Base-by-base conservation (phyloP, 768 basidiomycete genomes). In the Austroboletus festivus region DNA sequence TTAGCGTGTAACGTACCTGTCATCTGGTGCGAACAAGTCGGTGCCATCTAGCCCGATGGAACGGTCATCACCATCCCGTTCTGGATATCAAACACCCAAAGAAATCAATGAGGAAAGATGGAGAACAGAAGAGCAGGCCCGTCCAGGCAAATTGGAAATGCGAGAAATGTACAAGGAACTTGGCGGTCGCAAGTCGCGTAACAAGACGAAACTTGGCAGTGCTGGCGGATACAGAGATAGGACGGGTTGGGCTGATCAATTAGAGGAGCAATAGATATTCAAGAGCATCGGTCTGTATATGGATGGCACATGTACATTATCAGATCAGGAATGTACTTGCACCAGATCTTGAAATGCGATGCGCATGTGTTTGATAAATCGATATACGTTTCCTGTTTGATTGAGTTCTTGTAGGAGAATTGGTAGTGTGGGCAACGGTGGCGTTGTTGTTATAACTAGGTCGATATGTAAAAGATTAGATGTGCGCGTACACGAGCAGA, bases 101-200 rank as follows among this genome's bases (percentile, higher is more conserved):
- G 89, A 92, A 61, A 53, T 84, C 20, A 83, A 82, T 30, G 90
- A 93, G 58, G 90, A 90, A 60, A 78, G 76, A 53, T 92, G 90
- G 48, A 63, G 64, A 30, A 78, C 81, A 52, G 78, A 78, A 5
- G 80, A 83, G 10, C 71, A 73, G 18, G 73, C 69, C 18, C 58
- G 65, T 38, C 90, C 88, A 23, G 80, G 80, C 41, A 95, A 94
- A 68, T 51, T 81, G 3, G 89, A 93, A 67, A 91, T 93, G 86
- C 79, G 93, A 34, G 87, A 86, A 58, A 83, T 86, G 77, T 96
- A 95, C 72, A 94, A 94, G 70, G 86, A 89, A 47, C 71, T 94
- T 10, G 87, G 86, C 18, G 93, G 93, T 15, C 77, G 93, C 53
- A 96, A 94, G 69, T 73, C 83, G 3, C 80, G 78, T 60, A 70